Percentiles rank a stretch among this genome's conserved stretches.
These are phyloP conservation scores for Rhizophora mangle DNA, from an alignment of 345 rosid species.

Conservation along the genomic window DNA sequence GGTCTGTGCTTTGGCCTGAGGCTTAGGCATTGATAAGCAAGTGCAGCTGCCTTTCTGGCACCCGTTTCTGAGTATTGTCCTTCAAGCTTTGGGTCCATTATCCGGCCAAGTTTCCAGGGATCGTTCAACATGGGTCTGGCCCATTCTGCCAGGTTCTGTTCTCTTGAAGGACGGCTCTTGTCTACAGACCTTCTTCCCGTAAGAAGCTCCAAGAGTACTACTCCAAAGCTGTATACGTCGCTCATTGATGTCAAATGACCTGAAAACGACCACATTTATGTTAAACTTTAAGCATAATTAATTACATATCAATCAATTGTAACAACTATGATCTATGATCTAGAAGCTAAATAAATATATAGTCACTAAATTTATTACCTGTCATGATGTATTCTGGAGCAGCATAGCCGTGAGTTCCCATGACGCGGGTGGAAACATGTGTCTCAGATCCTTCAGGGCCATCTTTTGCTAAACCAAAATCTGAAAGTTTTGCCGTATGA, in stretches of 20 bases:
- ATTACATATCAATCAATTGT: too few species aligned
- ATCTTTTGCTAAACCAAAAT: slow-evolving; percentile 87
- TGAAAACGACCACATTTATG: slow-evolving; percentile 1
- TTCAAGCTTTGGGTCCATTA: slow-evolving; percentile 89
- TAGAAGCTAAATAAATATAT: background rate
- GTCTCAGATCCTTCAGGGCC: slow-evolving; percentile 97
- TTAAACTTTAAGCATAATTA: background rate
- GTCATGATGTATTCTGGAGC: slow-evolving; percentile 97
- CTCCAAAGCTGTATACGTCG: slow-evolving; percentile 35
- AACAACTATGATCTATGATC: too few species aligned
- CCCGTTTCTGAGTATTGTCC: slow-evolving; percentile 84
- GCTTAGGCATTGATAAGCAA: slow-evolving; percentile 80
- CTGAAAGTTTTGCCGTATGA: slow-evolving; percentile 74
- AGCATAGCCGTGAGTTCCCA: slow-evolving; percentile 97
- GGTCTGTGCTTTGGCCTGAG: slow-evolving; percentile 80
- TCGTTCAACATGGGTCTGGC: slow-evolving; percentile 49
- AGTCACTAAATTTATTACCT: slow-evolving; percentile 30
- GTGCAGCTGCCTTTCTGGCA: slow-evolving; percentile 66
- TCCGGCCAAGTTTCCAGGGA: slow-evolving; percentile 54
- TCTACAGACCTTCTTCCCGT: slow-evolving; percentile 27
- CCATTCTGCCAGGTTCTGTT: slow-evolving; percentile 31
- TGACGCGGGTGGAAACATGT: slow-evolving; percentile 82
- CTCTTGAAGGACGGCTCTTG: slow-evolving; percentile 24
- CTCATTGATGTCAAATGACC: slow-evolving; percentile 32
- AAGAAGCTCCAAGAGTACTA: slow-evolving; percentile 30